Base-by-base conservation (phyloP, 495 filamentous ascomycete genomes). In the Lentithecium fluviatile region DNA sequence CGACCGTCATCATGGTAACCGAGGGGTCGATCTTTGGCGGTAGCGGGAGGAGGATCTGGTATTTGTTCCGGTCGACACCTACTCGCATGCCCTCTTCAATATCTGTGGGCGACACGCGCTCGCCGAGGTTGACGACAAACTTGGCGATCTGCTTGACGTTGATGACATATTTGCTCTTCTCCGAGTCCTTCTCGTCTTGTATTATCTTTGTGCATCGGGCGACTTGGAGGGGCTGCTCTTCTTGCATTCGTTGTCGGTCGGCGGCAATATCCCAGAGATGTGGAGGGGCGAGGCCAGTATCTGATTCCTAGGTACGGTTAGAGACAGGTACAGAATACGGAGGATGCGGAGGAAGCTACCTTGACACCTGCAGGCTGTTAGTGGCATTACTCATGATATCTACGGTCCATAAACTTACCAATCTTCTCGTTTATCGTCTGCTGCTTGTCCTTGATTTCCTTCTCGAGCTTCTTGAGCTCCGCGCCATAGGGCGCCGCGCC, bases 151-250 rank as follows among this genome's bases (percentile, higher is more conserved):
- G 94, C 78, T 98, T 98, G 66, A 98, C 94, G 76, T 97, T 98
- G 83, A 98, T 98, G 70, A 98, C 92, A 80, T 98, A 98, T 86
- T 97, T 97, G 83, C 88, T 94, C 84, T 98, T 98, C 67, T 96
- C 90, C 29, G 87, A 78, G 77, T 98, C 92, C 78, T 95, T 94
- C 73, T 96, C 94, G 75, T 96, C 91, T 57, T 89, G 85, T 61
- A 98, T 98, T 74, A 98, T 98, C 82, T 98, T 98, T 50, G 94
- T 98, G 80, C 94, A 98, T 65, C 94, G 84, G 65, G 94, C 95
- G 37, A 98, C 94, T 77, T 98, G 94, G 65, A 98, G 80, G 21
- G 94, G 95, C 71, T 98, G 94, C 78, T 98, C 94, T 74, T 98
- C 94, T 38, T 85, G 84, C 94, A 98, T 97, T 55, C 94, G 89